Evolutionary conservation across 2,329 filamentous ascomycete genomes (phyloP), one percentile per base, ranked within the genome.

Genomic region (Raffaelea arxii): DNA sequence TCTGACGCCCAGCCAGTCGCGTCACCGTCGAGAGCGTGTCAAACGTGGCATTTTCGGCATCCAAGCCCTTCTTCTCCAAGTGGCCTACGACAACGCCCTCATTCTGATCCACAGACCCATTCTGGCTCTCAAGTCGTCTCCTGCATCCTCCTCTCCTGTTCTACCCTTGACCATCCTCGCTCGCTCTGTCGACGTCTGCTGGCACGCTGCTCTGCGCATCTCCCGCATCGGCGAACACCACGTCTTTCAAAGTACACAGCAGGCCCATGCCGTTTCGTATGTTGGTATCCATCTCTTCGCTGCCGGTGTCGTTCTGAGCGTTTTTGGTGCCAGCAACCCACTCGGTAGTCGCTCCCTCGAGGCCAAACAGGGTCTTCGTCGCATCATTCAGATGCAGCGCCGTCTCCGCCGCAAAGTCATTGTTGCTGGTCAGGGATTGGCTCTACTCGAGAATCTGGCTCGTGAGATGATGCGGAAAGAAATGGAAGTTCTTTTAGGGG

Each of bases 21-120:
- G 39, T 10, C 39, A n/a, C 11, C 39, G 39, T 10, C 21, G 21
- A 4, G 12, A 12, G 10, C 7, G 22, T 14, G 25, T 41, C 21
- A 11, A n/a, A 4, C 11, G n/a, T 7, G 39, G 39, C 23, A 41
- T 41, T 24, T 11, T 25, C 11, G 39, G 39, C 21, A 41, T 41
- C 18, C 39, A 41, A n/a, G 39, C 39, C 4, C 39, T 41, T 2
- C 39, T 41, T 2, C 39, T 41, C 14, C 39, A 41, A n/a, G 23
- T 41, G 5, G 39, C 39, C 21, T 41, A 41, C 23, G 39, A 41
- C 39, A 41, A 41, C 23, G 39, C 39, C 23, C 39, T 41, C 21
- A 41, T 41, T n/a, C 39, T 41, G 39, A 41, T 41, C 39, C 39
- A 41, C 23, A 22, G 39, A 22, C 39, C 23, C 22, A 41, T 41